Conservation (phyloP, 2,329 filamentous ascomycete species). For the Monilinia fructicola region DNA sequence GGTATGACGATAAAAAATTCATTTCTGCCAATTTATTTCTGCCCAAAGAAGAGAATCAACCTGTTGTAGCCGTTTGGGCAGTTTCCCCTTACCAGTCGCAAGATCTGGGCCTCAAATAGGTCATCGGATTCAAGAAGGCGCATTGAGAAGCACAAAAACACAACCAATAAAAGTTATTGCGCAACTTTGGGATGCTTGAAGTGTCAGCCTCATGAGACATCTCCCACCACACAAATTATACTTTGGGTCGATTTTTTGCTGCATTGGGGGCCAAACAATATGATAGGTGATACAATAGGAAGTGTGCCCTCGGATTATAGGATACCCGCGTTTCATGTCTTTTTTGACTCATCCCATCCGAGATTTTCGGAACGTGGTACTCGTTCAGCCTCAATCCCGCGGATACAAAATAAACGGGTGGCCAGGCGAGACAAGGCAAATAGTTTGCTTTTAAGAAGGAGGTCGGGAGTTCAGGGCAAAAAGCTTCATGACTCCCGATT, state of each 20-base stretch:
- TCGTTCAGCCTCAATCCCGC: slow-evolving; percentile 11
- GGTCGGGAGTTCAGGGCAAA: not conserved
- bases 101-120: slow-evolving; percentile 13
- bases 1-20: not conserved
- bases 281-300: slow-evolving; percentile 14
- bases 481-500: not conserved
- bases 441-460: not conserved
- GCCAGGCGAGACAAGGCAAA: slow-evolving; percentile 6
- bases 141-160: slow-evolving; percentile 15
- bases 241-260: not conserved
- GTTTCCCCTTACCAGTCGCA: not conserved
- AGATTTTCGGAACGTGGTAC: slow-evolving; percentile 12
- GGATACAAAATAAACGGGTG: slow-evolving; percentile 18
- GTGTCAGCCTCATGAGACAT: slow-evolving; percentile 19
- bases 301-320: not conserved
- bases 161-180: slow-evolving; percentile 12
- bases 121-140: slow-evolving; percentile 19
- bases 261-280: slow-evolving; percentile 12
- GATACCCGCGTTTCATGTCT: slow-evolving; percentile 17
- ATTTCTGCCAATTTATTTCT: not conserved
- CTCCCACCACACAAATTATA: slow-evolving; percentile 11
- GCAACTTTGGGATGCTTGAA: slow-evolving; percentile 19
- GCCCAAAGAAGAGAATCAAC: slow-evolving; percentile 16
- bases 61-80: slow-evolving; percentile 21
- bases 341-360: slow-evolving; percentile 13